Evolutionary conservation across 306 rosid genomes (phyloP).

Genomic region (Inga laurina): DNA sequence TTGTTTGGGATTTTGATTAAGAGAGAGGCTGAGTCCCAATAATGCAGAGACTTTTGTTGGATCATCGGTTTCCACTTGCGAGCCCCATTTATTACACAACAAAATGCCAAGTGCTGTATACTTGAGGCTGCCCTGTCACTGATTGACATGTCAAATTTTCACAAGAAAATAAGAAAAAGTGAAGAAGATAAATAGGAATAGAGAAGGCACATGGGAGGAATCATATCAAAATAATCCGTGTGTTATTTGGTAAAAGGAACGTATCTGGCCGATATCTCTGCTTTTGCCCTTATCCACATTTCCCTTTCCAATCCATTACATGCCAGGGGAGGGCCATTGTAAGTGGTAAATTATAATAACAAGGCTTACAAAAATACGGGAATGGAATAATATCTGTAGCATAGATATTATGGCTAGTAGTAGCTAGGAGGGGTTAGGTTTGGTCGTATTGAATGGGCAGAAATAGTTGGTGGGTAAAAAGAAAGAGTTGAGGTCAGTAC

Average conservation of each 20-base stretch:
- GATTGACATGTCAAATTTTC: not conserved
- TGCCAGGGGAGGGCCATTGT: not conserved
- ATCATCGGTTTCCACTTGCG: not conserved
- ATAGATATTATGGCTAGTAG: too few relatives aligned
- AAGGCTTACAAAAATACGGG: not conserved
- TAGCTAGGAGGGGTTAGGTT: too few relatives aligned
- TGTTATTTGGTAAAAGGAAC: not conserved
- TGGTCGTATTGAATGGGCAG: not conserved
- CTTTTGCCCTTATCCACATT: not conserved
- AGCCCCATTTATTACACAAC: not conserved
- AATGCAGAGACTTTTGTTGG: not conserved
- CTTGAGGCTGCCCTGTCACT: constrained; percentile 4
- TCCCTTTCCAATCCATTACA: not conserved
- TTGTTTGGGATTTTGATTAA: constrained; percentile 9
- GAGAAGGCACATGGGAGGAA: not conserved
- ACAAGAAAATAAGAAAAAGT: not conserved
- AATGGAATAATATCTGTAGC: not conserved
- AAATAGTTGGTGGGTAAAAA: not conserved
- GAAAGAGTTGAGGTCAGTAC: not conserved
- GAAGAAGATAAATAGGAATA: not conserved
- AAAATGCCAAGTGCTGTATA: not conserved
- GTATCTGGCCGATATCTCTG: not conserved
- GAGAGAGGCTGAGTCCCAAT: not conserved
- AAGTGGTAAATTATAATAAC: too few relatives aligned
- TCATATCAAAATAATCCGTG: not conserved